A percentile compares a stretch with the other conserved stretches of the same genome.
Evolutionary conservation across 2,329 filamentous ascomycete genomes (phyloP).

Genomic region (Coniochaeta prunicola): DNA sequence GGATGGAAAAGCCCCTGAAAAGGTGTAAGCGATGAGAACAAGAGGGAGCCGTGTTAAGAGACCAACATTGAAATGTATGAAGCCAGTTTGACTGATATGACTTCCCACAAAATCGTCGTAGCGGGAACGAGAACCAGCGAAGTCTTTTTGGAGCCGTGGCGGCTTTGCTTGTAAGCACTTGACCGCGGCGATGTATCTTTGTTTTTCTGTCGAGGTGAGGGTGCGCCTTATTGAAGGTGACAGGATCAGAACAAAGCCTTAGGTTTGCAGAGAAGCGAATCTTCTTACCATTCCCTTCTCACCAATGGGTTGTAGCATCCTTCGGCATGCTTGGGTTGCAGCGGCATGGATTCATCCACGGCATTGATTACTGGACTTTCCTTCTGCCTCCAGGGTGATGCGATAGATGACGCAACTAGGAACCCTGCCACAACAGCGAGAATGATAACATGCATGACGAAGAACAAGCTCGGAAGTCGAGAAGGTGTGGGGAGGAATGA

Average conservation of each 20-base stretch:
- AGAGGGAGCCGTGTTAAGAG: neutral
- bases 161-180: constrained; percentile 11
- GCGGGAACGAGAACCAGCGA: constrained; percentile 7
- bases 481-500: neutral
- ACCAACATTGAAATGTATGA: neutral
- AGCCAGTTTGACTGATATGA: constrained; percentile 11
- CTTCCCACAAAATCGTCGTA: constrained; percentile 15
- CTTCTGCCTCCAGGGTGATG: neutral
- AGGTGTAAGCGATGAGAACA: neutral
- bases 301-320: neutral
- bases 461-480: neutral
- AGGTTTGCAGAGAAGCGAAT: neutral
- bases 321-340: neutral
- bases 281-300: neutral
- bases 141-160: constrained; percentile 5
- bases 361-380: neutral
- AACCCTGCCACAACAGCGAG: neutral
- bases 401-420: neutral
- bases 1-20: neutral
- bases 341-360: neutral
- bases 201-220: neutral
- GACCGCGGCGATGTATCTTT: constrained; percentile 11
- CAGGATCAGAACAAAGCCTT: no score
- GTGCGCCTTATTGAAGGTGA: neutral
- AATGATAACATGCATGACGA: neutral